Evolutionary conservation across 306 rosid species (phyloP), one percentile per base, ranked within the genome.

Genomic region (Sicyos baderoa): DNA sequence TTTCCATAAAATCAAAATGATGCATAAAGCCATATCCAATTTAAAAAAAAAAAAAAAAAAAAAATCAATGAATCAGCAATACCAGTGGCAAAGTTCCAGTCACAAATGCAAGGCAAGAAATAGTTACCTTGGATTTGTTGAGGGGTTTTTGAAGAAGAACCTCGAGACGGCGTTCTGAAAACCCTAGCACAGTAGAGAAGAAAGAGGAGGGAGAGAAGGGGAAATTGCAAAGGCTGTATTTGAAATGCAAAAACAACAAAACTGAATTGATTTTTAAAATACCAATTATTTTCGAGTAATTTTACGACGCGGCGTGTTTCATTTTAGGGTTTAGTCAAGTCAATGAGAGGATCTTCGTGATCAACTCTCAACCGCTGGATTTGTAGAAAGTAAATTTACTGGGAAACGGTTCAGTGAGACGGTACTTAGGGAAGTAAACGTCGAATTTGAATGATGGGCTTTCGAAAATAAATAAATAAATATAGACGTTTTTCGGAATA

Each of bases 81-180:
- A 59, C 23, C 23, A 32, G 67, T 21, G 29, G 15, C 3, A 60
- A 54, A 12, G 2, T 6, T 15, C 0, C 35, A 7, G 9, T 11
- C 5, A n/a, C 3, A 23, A 22, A 21, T 7, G 45, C 27, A 56
- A 23, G 14, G 15, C 23, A 9, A 60, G 23, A 11, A 60, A 60
- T 1, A 35, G n/a, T 60, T 60, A 32, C 67, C 48, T n/a, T 6
- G 0, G 23, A 15, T 16, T 59, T 16, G 45, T 16, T 8, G 66
- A 59, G 0, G 13, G 45, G 1, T 23, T 0, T 37, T 11, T 22
- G 72, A 50, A 23, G 42, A 22, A 13, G 16, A 50, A 12, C 52
- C 57, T 11, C 21, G 59, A 45, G 40, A 42, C 53, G 73, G 42
- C 73, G 70, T 68, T 57, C 68, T 60, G 58, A 60, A 66, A 72